Evolutionary conservation across 352 stramenopile genomes (phyloP).

Genomic region (Phytophthora syringae): DNA sequence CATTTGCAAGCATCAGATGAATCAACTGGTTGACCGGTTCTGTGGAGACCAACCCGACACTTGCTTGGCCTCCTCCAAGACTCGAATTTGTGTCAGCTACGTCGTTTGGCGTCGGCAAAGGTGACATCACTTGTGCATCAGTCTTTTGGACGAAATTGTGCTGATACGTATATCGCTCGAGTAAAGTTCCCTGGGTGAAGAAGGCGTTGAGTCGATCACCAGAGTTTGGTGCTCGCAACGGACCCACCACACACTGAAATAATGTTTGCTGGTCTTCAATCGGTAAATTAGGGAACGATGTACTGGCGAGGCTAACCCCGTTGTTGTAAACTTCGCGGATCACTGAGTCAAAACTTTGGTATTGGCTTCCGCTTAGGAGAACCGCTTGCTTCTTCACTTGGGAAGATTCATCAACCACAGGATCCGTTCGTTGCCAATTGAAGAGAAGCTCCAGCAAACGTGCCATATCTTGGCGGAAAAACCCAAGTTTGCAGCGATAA

Average conservation of each 20-base stretch:
- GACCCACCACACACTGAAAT: slow-evolving; percentile 40
- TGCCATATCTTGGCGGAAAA: slow-evolving; percentile 49
- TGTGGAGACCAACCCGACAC: not conserved
- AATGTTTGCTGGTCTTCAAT: not conserved
- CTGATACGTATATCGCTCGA: slow-evolving; percentile 38
- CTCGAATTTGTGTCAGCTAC: not conserved
- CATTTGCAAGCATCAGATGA: slow-evolving; percentile 17
- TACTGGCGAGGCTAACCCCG: not conserved
- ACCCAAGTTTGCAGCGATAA: slow-evolving; percentile 49
- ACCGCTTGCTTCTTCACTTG: slow-evolving; percentile 32
- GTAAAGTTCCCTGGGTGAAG: slow-evolving; percentile 38
- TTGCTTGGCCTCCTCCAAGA: not conserved
- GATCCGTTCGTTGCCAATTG: slow-evolving; percentile 39
- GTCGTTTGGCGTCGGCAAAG: not conserved
- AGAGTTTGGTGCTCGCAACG: slow-evolving; percentile 15
- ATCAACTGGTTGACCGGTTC: slow-evolving; percentile 22
- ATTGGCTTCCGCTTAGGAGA: slow-evolving; percentile 42
- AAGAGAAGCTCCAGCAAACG: slow-evolving; percentile 48
- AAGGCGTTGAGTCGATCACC: not conserved
- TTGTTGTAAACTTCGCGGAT: slow-evolving; percentile 38
- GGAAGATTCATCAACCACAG: not conserved
- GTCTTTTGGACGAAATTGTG: slow-evolving; percentile 31
- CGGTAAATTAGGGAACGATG: not conserved
- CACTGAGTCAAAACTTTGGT: slow-evolving; percentile 47
- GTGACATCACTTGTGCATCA: not conserved